These are phyloP conservation scores for Cutaneotrichosporon arboriforme DNA, from an alignment of 1,284 basidiomycete species.

Conservation along the genomic window DNA sequence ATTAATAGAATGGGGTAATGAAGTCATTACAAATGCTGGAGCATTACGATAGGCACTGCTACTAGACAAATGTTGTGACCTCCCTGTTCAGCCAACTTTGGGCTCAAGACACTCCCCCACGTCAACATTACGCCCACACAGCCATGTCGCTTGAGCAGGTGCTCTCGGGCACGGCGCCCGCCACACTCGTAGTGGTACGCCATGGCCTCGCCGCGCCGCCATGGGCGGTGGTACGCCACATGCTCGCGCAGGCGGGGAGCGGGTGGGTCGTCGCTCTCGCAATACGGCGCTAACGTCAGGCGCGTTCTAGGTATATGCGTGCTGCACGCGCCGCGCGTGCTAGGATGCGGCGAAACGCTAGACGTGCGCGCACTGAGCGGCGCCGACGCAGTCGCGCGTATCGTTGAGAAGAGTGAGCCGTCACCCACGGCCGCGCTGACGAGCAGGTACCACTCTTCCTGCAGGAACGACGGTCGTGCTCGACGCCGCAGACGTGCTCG, in stretches of 20 bases:
- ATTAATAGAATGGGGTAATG: too few species aligned
- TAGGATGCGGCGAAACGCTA: neutral
- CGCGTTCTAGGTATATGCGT: neutral
- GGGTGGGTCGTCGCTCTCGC: slow-evolving; percentile 1
- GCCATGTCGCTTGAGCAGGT: slow-evolving; percentile 25
- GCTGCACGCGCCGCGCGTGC: neutral
- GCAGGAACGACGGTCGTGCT: slow-evolving; percentile 35
- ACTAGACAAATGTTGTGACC: too few species aligned
- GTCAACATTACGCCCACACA: neutral
- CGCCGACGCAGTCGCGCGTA: slow-evolving; percentile 8
- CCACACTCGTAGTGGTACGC: slow-evolving; percentile 34
- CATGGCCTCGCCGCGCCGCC: slow-evolving; percentile 8
- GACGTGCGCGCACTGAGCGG: slow-evolving; percentile 10
- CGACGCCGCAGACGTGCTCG: slow-evolving; percentile 40
- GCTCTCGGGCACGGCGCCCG: slow-evolving; percentile 33
- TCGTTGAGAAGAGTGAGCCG: slow-evolving; percentile 24
- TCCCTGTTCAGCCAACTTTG: neutral
- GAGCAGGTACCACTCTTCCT: slow-evolving; percentile 15
- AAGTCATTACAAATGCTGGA: too few species aligned
- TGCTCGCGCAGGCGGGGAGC: slow-evolving; percentile 1
- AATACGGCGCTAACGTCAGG: slow-evolving; percentile 4
- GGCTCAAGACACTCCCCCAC: neutral
- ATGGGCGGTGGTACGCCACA: slow-evolving; percentile 5
- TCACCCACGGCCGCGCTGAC: neutral
- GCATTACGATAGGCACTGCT: too few species aligned